Evolutionary conservation across 1,284 basidiomycete genomes (phyloP), one percentile per base, ranked within the genome.

Genomic region (Heterobasidion irregulare): DNA sequence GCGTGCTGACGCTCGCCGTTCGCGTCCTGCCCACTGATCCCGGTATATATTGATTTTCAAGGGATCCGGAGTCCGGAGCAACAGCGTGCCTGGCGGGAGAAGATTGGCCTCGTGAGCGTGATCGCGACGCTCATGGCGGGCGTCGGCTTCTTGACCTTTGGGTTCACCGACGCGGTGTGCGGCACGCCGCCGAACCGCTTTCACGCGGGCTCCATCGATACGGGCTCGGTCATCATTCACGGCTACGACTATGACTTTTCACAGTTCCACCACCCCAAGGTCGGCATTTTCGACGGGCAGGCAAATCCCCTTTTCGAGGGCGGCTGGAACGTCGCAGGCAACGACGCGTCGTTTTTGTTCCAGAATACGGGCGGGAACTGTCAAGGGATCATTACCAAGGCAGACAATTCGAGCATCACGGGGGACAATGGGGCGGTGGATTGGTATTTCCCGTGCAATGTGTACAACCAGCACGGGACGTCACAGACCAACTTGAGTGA

Each of bases 141-240:
- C 50, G 97, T 99, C 67, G 96, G 95, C 70, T 99, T 94, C 82
- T 79, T 99, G 68, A 99, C 96, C 2, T 99, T 99, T 72, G 96
- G 97, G n/a, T 99, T 99, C 76, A 98, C 95, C 4, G 83, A 94
- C 66, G 76, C 86, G 53, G 95, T 99, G 38, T 99, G 96, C 70
- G 92, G 94, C 43, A 87, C 77, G 47, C 89, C 92, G 18, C 79
- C 87, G 34, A 83, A 87, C 54, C 85, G 93, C 15, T 94, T 83
- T 75, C 84, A 87, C 61, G 82, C 87, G 50, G 94, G 92, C 18
- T 72, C 73, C 50, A 88, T 96, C 61, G 84, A 85, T 56, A 86
- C 80, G 44, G 83, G 81, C 44, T 95, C 92, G 10, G 86, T 98
- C 62, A 84, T 97, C 68, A 92, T 98, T 64, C 90, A 99, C 67